Evolutionary conservation across 352 stramenopile genomes (phyloP).

Genomic region (Phytophthora pini): DNA sequence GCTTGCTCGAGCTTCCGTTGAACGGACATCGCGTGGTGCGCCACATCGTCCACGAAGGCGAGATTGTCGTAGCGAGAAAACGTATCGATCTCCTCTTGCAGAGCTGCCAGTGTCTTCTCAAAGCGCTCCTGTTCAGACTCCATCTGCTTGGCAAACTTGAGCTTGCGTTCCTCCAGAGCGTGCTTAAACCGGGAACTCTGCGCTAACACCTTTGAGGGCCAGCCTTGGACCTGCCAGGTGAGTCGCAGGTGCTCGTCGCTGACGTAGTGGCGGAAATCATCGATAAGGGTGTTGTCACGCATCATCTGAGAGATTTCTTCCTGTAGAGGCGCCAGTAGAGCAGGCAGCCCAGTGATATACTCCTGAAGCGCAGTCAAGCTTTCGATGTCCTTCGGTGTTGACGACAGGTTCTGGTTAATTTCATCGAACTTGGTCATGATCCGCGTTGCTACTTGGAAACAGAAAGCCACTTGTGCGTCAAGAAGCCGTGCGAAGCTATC

Average conservation of each 20-base stretch:
- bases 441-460: slow-evolving; percentile 67
- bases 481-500: slow-evolving; percentile 79
- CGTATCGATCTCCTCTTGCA: slow-evolving; percentile 92
- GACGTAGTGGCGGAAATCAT: slow-evolving; percentile 85
- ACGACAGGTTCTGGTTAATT: slow-evolving; percentile 84
- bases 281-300: slow-evolving; percentile 78
- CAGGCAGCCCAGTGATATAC: slow-evolving; percentile 82
- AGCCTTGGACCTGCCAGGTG: slow-evolving; percentile 91
- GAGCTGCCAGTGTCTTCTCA: slow-evolving; percentile 77
- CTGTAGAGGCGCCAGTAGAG: slow-evolving; percentile 74
- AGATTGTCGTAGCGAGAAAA: slow-evolving; percentile 91
- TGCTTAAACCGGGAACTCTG: slow-evolving; percentile 84
- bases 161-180: slow-evolving; percentile 82
- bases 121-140: slow-evolving; percentile 94
- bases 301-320: slow-evolving; percentile 87
- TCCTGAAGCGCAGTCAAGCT: slow-evolving; percentile 89
- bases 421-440: slow-evolving; percentile 87
- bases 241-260: slow-evolving; percentile 87
- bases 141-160: slow-evolving; percentile 93
- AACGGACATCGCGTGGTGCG: slow-evolving; percentile 85
- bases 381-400: slow-evolving; percentile 92
- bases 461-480: slow-evolving; percentile 71
- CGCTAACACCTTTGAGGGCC: slow-evolving; percentile 88
- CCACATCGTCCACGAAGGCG: slow-evolving; percentile 88
- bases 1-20: slow-evolving; percentile 90